These are phyloP conservation scores for Lumnitzera racemosa DNA, from an alignment of 345 rosid species.

Conservation along the genomic window DNA sequence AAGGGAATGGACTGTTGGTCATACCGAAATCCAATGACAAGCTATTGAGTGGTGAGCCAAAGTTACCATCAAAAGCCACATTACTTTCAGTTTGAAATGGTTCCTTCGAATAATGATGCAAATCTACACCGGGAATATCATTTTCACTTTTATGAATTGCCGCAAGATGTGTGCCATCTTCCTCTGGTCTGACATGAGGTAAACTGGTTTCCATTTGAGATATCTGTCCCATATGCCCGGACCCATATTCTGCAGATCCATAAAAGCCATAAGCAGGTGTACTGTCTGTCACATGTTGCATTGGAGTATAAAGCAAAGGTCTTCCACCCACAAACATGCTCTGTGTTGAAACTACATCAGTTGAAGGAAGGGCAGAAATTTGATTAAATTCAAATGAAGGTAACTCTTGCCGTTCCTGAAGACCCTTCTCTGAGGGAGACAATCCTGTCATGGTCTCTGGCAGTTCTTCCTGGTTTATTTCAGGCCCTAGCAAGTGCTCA, in stretches of 20 bases:
- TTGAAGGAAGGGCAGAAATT: slow-evolving; percentile 38
- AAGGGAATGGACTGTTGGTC: slow-evolving; percentile 17
- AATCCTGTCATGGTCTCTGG: slow-evolving; percentile 25
- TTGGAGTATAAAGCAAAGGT: slow-evolving; percentile 38
- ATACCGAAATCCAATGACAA: slow-evolving; percentile 35
- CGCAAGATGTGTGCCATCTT: slow-evolving; percentile 22
- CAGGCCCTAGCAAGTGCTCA: slow-evolving; percentile 32
- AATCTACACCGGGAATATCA: slow-evolving; percentile 26
- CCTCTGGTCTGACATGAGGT: slow-evolving; percentile 30
- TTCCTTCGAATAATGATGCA: slow-evolving; percentile 32
- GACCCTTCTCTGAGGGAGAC: slow-evolving; percentile 31
- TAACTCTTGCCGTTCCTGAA: slow-evolving; percentile 26
- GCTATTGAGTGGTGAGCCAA: slow-evolving; percentile 45
- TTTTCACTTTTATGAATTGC: slow-evolving; percentile 31
- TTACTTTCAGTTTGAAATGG: slow-evolving; percentile 50
- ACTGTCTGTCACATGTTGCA: slow-evolving; percentile 33
- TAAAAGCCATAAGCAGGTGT: slow-evolving; percentile 39
- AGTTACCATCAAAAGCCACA: slow-evolving; percentile 42
- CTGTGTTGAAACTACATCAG: slow-evolving; percentile 29
- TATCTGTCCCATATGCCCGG: slow-evolving; percentile 31
- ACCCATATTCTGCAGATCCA: slow-evolving; percentile 35
- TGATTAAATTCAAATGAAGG: slow-evolving; percentile 30
- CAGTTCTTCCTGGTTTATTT: slow-evolving; percentile 22
- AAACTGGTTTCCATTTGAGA: slow-evolving; percentile 30
- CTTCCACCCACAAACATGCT: slow-evolving; percentile 49